These are phyloP conservation scores for Penicillium sp. DNA, from an alignment of 2,329 filamentous ascomycete species.

Conservation along the genomic window DNA sequence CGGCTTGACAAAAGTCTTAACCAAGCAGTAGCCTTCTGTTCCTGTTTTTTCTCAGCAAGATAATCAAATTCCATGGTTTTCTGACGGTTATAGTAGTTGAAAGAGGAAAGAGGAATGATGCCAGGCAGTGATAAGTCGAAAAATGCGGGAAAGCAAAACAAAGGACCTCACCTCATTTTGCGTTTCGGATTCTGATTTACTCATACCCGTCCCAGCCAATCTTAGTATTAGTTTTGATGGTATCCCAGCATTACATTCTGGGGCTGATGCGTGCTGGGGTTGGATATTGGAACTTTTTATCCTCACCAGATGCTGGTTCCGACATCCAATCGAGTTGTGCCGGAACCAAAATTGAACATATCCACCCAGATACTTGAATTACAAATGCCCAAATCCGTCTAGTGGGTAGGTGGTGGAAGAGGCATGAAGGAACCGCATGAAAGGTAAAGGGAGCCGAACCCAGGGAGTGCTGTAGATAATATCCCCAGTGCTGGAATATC, in stretches of 20 bases:
- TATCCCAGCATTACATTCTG: neutral
- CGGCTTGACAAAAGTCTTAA: no score
- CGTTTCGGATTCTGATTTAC: no score
- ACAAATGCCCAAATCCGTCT: neutral
- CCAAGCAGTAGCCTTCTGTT: no score
- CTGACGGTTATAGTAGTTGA: no score
- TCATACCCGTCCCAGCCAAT: no score
- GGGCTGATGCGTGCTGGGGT: neutral
- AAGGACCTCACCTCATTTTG: no score
- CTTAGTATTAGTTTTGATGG: neutral
- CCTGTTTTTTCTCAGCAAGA: no score
- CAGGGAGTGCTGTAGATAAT: neutral
- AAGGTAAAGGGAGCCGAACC: neutral
- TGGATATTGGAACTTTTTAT: neutral
- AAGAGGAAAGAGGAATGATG: no score
- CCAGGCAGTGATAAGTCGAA: no score
- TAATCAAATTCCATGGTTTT: no score
- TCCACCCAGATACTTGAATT: neutral
- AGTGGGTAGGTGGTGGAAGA: no score
- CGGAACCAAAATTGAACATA: neutral
- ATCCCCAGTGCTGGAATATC: neutral
- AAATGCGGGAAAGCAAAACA: no score
- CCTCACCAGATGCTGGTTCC: neutral
- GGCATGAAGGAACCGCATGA: neutral
- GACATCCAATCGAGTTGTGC: neutral